phyloP scores from a whole-genome alignment of 768 basidiomycete genomes.

The Krasilnikovozyma curviuscula region DNA sequence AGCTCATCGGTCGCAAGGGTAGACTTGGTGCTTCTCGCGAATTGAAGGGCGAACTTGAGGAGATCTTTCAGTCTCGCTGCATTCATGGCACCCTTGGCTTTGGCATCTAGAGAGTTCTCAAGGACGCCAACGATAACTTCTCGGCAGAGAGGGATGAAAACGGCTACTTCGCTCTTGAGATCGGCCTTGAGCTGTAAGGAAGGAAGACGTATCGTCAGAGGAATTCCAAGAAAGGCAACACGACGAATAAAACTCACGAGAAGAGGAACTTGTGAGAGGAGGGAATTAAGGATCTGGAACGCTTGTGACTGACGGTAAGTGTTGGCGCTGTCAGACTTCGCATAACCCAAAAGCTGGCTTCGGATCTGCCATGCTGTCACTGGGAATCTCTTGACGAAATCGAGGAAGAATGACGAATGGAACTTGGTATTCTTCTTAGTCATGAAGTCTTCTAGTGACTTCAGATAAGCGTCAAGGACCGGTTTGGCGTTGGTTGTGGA shows the following conservation, averaged over 20 bases:
- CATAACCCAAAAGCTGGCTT: slow-evolving; percentile 37
- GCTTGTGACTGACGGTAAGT: slow-evolving; percentile 54
- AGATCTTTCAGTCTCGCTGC: slow-evolving; percentile 58
- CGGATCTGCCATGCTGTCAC: slow-evolving; percentile 46
- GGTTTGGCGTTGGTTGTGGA: slow-evolving; percentile 18
- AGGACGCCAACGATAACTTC: slow-evolving; percentile 35
- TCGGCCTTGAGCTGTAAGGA: slow-evolving; percentile 23
- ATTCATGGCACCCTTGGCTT: slow-evolving; percentile 28
- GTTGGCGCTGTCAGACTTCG: slow-evolving; percentile 44
- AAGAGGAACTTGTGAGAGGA: slow-evolving; percentile 39
- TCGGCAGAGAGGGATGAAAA: slow-evolving; percentile 38
- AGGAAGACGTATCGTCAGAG: slow-evolving; percentile 14
- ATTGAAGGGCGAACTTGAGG: slow-evolving; percentile 46
- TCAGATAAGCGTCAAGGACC: slow-evolving; percentile 39
- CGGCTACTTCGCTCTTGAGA: slow-evolving; percentile 30
- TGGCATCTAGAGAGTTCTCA: slow-evolving; percentile 32
- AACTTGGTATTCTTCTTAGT: slow-evolving; percentile 62
- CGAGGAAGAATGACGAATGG: slow-evolving; percentile 53
- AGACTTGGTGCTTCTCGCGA: slow-evolving; percentile 47
- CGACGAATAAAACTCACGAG: slow-evolving; percentile 16
- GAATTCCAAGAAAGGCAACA: slow-evolving; percentile 15
- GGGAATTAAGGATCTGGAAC: slow-evolving; percentile 47
- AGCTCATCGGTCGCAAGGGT: slow-evolving; percentile 25
- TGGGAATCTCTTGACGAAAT: slow-evolving; percentile 52
- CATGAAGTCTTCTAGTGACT: slow-evolving; percentile 54